A percentile compares a stretch with the other conserved stretches of the same genome.
Conservation (phyloP, 345 rosid genomes). For the Passiflora organensis region DNA sequence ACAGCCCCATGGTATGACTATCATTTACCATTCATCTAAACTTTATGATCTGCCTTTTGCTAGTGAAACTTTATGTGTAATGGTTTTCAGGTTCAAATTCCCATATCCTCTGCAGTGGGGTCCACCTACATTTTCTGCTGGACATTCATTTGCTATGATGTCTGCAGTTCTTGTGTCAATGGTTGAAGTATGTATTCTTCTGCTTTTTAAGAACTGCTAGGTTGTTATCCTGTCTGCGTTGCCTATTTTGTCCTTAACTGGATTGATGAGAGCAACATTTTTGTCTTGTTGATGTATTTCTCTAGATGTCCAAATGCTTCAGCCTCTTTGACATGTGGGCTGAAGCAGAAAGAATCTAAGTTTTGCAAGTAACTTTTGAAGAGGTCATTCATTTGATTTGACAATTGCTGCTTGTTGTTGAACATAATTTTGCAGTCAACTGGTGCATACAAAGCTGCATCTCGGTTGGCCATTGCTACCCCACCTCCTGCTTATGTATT, state of each 20-base stretch:
- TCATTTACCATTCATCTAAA: neutral
- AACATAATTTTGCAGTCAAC: conserved; percentile 21
- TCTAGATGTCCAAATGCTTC: neutral
- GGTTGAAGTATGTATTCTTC: conserved; percentile 23
- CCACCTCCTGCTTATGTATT: conserved; percentile 34
- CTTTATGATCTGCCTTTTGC: neutral
- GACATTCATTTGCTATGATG: conserved; percentile 36
- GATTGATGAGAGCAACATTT: too few relatives aligned
- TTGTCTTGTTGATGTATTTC: neutral
- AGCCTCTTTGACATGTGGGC: neutral
- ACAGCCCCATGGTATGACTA: conserved; percentile 26
- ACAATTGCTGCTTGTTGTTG: conserved; percentile 4
- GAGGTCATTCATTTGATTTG: too few relatives aligned
- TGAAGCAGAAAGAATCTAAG: neutral
- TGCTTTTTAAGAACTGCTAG: neutral
- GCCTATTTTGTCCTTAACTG: too few relatives aligned
- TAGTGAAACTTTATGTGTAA: neutral
- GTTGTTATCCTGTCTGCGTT: conserved; percentile 1
- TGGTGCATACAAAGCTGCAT: conserved; percentile 30
- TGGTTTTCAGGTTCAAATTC: conserved; percentile 28
- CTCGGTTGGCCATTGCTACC: conserved; percentile 33
- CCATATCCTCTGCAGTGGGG: conserved; percentile 37
- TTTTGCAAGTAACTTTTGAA: conserved; percentile 4
- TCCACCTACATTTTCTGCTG: conserved; percentile 31
- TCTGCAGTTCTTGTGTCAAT: conserved; percentile 33